Evolutionary conservation across 768 basidiomycete species (phyloP).

Genomic region (Panellus pusillus): DNA sequence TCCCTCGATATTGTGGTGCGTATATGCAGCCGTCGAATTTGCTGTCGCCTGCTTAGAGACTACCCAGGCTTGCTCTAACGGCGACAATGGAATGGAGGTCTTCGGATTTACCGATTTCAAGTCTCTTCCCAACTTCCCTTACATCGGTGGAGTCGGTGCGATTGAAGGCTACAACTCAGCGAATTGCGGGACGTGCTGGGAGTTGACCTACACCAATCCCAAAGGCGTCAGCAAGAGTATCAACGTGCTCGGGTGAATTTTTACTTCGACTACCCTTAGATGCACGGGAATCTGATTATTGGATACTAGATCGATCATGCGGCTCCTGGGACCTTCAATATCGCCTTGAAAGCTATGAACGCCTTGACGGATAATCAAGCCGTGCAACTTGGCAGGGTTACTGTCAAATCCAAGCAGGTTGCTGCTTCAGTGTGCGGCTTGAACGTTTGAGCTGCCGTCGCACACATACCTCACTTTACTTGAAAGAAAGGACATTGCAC

Average conservation of each 20-base stretch:
- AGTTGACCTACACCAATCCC: slow-evolving; percentile 45
- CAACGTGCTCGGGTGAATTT: slow-evolving; percentile 44
- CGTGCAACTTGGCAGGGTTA: slow-evolving; percentile 45
- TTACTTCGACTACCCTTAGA: too few species aligned
- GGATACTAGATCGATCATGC: slow-evolving; percentile 37
- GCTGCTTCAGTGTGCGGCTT: slow-evolving; percentile 51
- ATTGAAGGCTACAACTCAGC: slow-evolving; percentile 52
- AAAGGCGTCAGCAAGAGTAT: slow-evolving; percentile 35
- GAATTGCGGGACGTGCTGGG: slow-evolving; percentile 63
- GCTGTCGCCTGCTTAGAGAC: too few species aligned
- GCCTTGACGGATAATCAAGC: slow-evolving; percentile 48
- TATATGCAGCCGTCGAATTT: background rate
- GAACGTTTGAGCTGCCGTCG: slow-evolving; percentile 8
- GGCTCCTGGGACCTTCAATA: slow-evolving; percentile 41
- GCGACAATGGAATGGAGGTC: slow-evolving; percentile 49
- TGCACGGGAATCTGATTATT: too few species aligned
- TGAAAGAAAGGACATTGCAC: too few species aligned
- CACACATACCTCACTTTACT: too few species aligned
- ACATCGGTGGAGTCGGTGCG: slow-evolving; percentile 56
- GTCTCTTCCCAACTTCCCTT: slow-evolving; percentile 56
- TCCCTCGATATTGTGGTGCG: slow-evolving; percentile 39
- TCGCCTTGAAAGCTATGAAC: slow-evolving; percentile 57
- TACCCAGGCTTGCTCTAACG: slow-evolving; percentile 43
- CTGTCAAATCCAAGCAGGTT: slow-evolving; percentile 45
- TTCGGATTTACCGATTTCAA: slow-evolving; percentile 49